A percentile compares a stretch with the other conserved stretches of the same genome.
Conservation (phyloP, 192 early-diverging fungal species). For the Coemansia sp. region DNA sequence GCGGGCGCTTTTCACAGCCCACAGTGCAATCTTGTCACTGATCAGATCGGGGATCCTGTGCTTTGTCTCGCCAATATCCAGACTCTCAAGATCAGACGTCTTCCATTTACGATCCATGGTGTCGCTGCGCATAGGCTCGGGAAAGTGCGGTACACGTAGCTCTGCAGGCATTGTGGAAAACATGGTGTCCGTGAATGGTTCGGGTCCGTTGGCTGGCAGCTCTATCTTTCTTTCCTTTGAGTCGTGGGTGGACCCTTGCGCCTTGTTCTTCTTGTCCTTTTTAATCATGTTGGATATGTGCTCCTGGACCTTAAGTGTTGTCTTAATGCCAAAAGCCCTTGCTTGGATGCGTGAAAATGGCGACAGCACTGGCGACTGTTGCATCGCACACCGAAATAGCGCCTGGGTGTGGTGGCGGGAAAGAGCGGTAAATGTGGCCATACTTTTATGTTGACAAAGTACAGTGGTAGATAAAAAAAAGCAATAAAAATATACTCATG, state of each 20-base stretch:
- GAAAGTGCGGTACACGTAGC: slow-evolving; percentile 41
- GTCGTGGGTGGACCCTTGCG: not conserved
- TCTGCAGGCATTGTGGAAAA: slow-evolving; percentile 44
- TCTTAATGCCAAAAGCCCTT: slow-evolving; percentile 51
- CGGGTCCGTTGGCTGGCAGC: slow-evolving; percentile 26
- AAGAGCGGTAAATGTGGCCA: not conserved
- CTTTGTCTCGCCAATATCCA: slow-evolving; percentile 61
- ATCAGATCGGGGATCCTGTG: slow-evolving; percentile 63
- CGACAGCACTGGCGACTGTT: slow-evolving; percentile 1
- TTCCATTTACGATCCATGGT: slow-evolving; percentile 51
- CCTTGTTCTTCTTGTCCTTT: slow-evolving; percentile 8
- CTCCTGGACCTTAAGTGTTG: slow-evolving; percentile 48
- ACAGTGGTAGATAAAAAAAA: not conserved
- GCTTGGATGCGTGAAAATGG: slow-evolving; percentile 14
- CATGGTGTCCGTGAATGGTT: slow-evolving; percentile 25
- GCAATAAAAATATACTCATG: not conserved
- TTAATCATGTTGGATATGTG: slow-evolving; percentile 37
- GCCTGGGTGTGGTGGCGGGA: slow-evolving; percentile 10
- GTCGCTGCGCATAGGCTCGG: slow-evolving; percentile 63
- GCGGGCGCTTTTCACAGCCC: slow-evolving; percentile 64
- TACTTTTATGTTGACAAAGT: not conserved
- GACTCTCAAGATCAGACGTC: slow-evolving; percentile 60
- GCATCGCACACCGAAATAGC: slow-evolving; percentile 11
- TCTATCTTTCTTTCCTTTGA: not conserved
- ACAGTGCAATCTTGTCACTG: slow-evolving; percentile 65